These are phyloP conservation scores for Globisporangium echinulatum DNA, from an alignment of 352 stramenopile species.

Conservation along the genomic window DNA sequence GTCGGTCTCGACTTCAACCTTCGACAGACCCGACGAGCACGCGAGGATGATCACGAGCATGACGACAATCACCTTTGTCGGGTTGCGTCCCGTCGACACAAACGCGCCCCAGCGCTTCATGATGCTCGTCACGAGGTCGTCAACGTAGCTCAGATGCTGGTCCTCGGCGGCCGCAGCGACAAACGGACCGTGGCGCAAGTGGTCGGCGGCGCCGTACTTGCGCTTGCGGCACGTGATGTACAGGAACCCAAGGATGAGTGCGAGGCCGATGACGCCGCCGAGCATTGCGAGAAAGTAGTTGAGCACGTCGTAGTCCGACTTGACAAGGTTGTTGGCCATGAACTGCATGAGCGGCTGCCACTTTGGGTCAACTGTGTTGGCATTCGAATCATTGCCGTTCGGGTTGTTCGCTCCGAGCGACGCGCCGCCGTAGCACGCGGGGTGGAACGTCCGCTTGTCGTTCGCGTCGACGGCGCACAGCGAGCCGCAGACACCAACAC, in stretches of 20 bases:
- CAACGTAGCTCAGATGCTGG: conserved; percentile 21
- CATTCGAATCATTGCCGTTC: conserved; percentile 9
- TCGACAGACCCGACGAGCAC: conserved; percentile 17
- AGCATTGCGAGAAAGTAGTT: conserved; percentile 54
- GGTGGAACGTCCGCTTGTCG: conserved; percentile 31
- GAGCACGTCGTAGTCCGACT: conserved; percentile 32
- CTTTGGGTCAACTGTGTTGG: conserved; percentile 25
- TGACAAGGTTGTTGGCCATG: conserved; percentile 31
- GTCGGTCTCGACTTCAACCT: conserved; percentile 37
- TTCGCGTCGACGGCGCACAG: conserved; percentile 35
- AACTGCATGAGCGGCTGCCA: conserved; percentile 34
- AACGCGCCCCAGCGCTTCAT: conserved; percentile 40
- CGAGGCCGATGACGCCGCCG: conserved; percentile 29
- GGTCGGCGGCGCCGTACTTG: conserved; percentile 15
- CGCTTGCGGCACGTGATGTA: conserved; percentile 26
- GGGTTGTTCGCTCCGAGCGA: conserved; percentile 9
- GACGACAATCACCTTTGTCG: conserved; percentile 17
- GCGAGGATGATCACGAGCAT: conserved; percentile 16
- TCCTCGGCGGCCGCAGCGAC: conserved; percentile 12
- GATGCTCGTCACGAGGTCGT: conserved; percentile 16
- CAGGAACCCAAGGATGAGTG: conserved; percentile 38
- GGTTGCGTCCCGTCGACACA: conserved; percentile 18
- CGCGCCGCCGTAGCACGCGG: conserved; percentile 28
- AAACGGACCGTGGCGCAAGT: conserved; percentile 20
- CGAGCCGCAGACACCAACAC: conserved; percentile 51